Percentiles rank a stretch among this genome's conserved stretches.
Conservation (phyloP, 139 green algal genomes). For the Gonium pectorale region DNA sequence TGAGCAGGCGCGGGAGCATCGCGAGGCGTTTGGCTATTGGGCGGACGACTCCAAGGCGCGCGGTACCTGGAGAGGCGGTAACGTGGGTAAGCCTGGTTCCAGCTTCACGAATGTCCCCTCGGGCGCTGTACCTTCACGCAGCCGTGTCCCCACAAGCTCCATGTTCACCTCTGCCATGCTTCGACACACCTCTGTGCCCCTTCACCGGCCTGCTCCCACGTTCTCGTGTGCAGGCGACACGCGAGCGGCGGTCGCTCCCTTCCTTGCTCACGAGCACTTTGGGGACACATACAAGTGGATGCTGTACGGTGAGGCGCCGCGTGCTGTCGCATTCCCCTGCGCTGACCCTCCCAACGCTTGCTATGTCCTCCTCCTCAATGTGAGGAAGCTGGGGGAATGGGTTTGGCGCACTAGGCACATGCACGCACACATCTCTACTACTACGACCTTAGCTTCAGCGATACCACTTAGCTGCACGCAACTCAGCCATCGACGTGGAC, state of each 20-base stretch:
- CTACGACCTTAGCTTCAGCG: too few species aligned
- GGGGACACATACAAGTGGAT: constrained; percentile 59
- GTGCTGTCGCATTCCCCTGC: too few species aligned
- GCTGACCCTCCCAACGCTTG: too few species aligned
- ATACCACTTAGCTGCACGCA: too few species aligned
- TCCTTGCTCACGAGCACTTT: constrained; percentile 52
- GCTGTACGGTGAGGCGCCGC: constrained; percentile 59
- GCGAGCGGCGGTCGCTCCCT: constrained; percentile 40
- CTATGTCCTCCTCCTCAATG: too few species aligned
- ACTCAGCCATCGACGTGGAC: too few species aligned
- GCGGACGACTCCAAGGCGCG: constrained; percentile 1
- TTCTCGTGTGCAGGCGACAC: constrained; percentile 38
- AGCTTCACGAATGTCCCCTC: neutral
- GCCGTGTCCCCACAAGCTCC: neutral
- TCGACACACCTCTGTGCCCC: neutral
- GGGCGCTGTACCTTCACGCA: neutral
- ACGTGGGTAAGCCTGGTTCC: neutral
- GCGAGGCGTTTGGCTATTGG: constrained; percentile 11
- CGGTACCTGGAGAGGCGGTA: constrained; percentile 12
- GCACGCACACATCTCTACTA: too few species aligned
- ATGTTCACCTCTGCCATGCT: neutral
- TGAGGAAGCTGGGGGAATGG: too few species aligned
- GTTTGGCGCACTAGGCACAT: too few species aligned
- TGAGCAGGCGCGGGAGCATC: neutral
- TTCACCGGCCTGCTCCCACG: neutral